Evolutionary conservation across 805 yeast species (phyloP).

Genomic region (Saccharomyces cerevisiae): DNA sequence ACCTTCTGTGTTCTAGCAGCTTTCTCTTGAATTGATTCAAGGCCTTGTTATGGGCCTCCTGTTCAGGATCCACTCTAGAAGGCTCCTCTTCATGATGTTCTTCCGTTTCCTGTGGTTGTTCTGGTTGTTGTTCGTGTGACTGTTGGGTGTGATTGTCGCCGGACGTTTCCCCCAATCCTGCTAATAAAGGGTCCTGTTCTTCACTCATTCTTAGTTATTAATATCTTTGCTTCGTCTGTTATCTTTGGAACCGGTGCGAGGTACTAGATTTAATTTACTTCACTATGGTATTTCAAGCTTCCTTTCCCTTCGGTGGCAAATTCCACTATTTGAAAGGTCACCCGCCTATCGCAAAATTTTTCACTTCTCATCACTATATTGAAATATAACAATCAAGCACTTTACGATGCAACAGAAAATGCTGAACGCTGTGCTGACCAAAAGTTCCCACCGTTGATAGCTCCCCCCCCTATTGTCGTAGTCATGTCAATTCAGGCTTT

Average conservation of each 20-base stretch:
- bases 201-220: slow-evolving; percentile 38
- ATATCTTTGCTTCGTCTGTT: background rate
- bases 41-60: slow-evolving; percentile 55
- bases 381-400: background rate
- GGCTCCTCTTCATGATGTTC: slow-evolving; percentile 22
- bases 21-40: slow-evolving; percentile 72
- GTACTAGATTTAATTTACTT: background rate
- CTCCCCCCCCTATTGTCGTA: background rate
- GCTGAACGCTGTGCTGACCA: background rate
- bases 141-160: slow-evolving; percentile 6
- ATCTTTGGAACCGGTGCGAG: background rate
- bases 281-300: background rate
- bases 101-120: slow-evolving; percentile 15
- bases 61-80: slow-evolving; percentile 50
- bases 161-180: slow-evolving; percentile 38
- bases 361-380: background rate
- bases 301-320: slow-evolving; percentile 1
- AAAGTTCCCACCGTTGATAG: too few relatives aligned
- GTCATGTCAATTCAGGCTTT: slow-evolving; percentile 88
- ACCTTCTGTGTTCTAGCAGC: slow-evolving; percentile 84
- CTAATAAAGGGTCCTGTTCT: slow-evolving; percentile 70
- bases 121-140: slow-evolving; percentile 6
- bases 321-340: background rate
- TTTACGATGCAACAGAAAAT: too few relatives aligned
- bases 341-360: background rate